Base-by-base conservation (phyloP, 352 stramenopile species). In the Phytopythium aichiense region DNA sequence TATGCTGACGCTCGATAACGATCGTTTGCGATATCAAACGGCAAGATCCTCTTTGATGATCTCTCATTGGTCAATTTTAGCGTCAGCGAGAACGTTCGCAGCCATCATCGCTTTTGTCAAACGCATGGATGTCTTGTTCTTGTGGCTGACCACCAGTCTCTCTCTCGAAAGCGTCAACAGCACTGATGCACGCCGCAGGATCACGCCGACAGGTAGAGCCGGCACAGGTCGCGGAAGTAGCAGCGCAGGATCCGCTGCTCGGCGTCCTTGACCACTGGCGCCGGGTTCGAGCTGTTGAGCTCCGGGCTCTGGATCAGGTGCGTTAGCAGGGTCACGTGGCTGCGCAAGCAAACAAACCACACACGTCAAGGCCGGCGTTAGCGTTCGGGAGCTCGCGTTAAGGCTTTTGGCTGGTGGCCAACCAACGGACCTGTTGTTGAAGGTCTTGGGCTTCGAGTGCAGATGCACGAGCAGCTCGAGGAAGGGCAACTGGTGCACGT, bases 281-380 rank as follows among this genome's bases (percentile, higher is more conserved):
- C 56, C 0, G 85, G 80, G 60, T 92, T 94, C 43, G 81, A 91
- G 54, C 72, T 80, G 68, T 94, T 94, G 46, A 94, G 57, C 65
- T 94, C 85, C 4, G 85, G 85, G 4, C 81, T 91, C 71, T 94
- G 85, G 63, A 94, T 88, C 35, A 94, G 63, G 59, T 91, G 83
- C 33, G 83, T 92, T 31, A 94, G 63, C n/a, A 94, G 65, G 55
- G 77, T 86, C 25, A 94, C 77, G 58, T 87, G 71, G 61, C 84
- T 89, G 51, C 45, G 48, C 54, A 60, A 42, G 71, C 40, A 18
- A 3, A 56, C 49, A 64, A 15, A 35, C 37, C 18, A 52, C 15
- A 8, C 23, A 48, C 40, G 28, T 52, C 28, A 63, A 28, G 33
- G 35, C 8, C 18, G 18, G 22, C 20, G 28, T 35, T 20, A 40